phyloP scores from a whole-genome alignment of 2,329 filamentous ascomycete genomes.

The Aspergillus ruber region DNA sequence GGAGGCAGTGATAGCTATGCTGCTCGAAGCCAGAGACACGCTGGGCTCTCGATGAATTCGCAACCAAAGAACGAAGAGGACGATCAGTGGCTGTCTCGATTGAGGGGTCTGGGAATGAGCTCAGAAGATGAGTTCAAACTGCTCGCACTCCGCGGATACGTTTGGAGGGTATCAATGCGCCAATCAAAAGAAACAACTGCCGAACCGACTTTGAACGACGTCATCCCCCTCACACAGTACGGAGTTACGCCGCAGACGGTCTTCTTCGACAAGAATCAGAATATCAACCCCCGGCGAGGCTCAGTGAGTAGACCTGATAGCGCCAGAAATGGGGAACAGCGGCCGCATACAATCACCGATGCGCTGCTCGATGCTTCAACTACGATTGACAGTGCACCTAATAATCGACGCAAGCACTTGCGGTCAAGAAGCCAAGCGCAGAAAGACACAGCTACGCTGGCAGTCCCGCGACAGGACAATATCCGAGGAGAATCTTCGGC shows the following conservation, averaged over 20 bases:
- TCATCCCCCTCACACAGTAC: conserved; percentile 68
- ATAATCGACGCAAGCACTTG: conserved; percentile 40
- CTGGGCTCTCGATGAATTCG: conserved; percentile 47
- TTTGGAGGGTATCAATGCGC: conserved; percentile 75
- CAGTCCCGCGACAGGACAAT: conserved; percentile 15
- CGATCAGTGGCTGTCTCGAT: conserved; percentile 79
- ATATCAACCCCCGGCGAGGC: conserved; percentile 38
- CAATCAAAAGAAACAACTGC: conserved; percentile 50
- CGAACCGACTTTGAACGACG: conserved; percentile 53
- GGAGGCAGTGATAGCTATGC: conserved; percentile 51
- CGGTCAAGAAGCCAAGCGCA: conserved; percentile 36
- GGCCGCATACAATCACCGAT: conserved; percentile 75
- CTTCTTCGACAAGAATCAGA: conserved; percentile 74
- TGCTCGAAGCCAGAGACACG: conserved; percentile 49
- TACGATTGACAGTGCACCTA: conserved; percentile 64
- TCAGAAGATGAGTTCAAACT: conserved; percentile 85
- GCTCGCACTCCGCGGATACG: conserved; percentile 77
- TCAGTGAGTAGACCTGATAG: conserved; percentile 20
- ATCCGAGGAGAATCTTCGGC: conserved; percentile 21
- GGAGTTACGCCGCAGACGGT: conserved; percentile 80
- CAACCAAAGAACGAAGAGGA: conserved; percentile 81
- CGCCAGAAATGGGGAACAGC: conserved; percentile 32
- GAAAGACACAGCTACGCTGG: conserved; percentile 19
- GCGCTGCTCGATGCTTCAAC: conserved; percentile 87
- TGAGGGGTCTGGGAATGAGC: conserved; percentile 76